These are phyloP conservation scores for Yamadazyma pseudoaaseri DNA, from an alignment of 1,139 yeast species.

Conservation along the genomic window DNA sequence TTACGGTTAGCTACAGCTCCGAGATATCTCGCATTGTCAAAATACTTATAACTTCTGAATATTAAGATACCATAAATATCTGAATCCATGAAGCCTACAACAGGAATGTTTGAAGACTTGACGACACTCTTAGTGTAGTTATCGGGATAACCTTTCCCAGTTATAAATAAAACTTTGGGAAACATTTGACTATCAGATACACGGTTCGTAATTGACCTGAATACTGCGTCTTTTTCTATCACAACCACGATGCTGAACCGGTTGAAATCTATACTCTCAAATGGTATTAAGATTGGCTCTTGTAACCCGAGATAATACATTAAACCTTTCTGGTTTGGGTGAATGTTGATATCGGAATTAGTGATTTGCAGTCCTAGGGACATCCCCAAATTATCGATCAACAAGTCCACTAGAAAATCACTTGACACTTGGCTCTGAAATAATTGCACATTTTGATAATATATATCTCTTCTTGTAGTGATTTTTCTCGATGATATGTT, in stretches of 20 bases:
- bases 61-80: constrained; percentile 75
- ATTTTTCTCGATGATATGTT: constrained; percentile 13
- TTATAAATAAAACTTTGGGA: constrained; percentile 37
- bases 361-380: constrained; percentile 15
- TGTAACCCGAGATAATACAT: constrained; percentile 34
- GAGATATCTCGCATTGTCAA: neutral
- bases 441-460: constrained; percentile 59
- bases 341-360: constrained; percentile 37
- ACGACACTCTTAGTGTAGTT: constrained; percentile 26
- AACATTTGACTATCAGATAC: constrained; percentile 11
- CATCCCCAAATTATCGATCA: constrained; percentile 22
- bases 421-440: constrained; percentile 41
- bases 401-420: constrained; percentile 35
- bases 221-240: constrained; percentile 66
- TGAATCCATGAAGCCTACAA: constrained; percentile 43
- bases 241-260: constrained; percentile 35
- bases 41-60: constrained; percentile 33
- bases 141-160: constrained; percentile 72
- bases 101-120: constrained; percentile 31
- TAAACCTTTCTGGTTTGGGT: constrained; percentile 65
- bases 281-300: constrained; percentile 29
- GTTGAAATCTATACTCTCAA: neutral
- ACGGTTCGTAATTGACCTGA: constrained; percentile 31
- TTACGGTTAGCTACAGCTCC: neutral
- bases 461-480: constrained; percentile 63